phyloP scores from a whole-genome alignment of 2,329 filamentous ascomycete genomes.

The Neonectria punicea region DNA sequence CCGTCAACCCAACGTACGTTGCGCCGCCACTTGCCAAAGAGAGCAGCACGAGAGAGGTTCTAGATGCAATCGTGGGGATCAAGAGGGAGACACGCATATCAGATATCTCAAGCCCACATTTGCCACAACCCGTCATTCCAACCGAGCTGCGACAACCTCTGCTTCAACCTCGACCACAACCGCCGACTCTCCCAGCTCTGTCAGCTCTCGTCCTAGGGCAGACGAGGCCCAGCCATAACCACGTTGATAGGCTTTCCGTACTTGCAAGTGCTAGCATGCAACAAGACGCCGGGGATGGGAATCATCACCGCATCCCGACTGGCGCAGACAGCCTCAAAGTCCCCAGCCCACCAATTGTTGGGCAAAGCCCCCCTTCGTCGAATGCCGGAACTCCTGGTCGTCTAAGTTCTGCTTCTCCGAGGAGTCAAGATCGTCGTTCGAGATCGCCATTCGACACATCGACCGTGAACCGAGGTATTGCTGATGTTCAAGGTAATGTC shows the following conservation, averaged over 20 bases:
- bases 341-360: conserved; percentile 33
- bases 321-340: conserved; percentile 38
- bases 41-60: conserved; percentile 40
- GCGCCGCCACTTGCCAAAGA: conserved; percentile 29
- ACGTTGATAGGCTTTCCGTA: conserved; percentile 51
- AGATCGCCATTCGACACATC: conserved; percentile 27
- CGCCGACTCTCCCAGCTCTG: conserved; percentile 30
- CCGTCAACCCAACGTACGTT: conserved; percentile 25
- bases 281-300: conserved; percentile 40
- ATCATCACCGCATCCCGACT: conserved; percentile 35
- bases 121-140: conserved; percentile 23
- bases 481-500: conserved; percentile 48
- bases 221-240: conserved; percentile 31
- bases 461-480: conserved; percentile 37
- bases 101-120: conserved; percentile 13
- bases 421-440: conserved; percentile 35
- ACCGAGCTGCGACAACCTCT: conserved; percentile 36
- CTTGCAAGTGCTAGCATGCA: conserved; percentile 51
- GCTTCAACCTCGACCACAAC: conserved; percentile 37
- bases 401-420: conserved; percentile 37
- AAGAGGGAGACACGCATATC: conserved; percentile 35
- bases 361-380: conserved; percentile 38
- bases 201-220: conserved; percentile 42
- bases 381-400: conserved; percentile 35
- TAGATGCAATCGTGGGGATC: conserved; percentile 43